Evolutionary conservation across 495 filamentous ascomycete species (phyloP).

Genomic region (Talaromyces nanjingensis): DNA sequence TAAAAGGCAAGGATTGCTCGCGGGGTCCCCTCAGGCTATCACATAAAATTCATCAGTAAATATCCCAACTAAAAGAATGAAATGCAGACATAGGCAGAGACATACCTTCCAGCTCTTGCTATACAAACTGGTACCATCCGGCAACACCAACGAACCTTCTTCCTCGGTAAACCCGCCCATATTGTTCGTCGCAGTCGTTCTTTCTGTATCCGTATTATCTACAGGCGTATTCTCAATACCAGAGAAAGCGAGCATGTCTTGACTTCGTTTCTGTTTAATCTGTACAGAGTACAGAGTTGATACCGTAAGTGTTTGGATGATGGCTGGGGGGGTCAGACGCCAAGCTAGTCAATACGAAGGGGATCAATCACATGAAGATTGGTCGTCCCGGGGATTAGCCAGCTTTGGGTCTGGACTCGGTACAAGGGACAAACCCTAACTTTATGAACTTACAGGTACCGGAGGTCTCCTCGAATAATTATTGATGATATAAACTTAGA

Average conservation of each 20-base stretch:
- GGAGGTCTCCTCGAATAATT: background rate
- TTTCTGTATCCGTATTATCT: background rate
- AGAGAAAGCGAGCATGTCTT: slow-evolving; percentile 7
- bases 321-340: background rate
- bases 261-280: background rate
- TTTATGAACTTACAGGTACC: background rate
- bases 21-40: slow-evolving; percentile 38
- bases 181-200: background rate
- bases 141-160: slow-evolving; percentile 27
- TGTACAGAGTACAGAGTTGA: background rate
- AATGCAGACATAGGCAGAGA: slow-evolving; percentile 14
- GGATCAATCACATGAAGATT: background rate
- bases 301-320: background rate
- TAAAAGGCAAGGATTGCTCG: slow-evolving; percentile 69
- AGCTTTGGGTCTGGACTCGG: background rate
- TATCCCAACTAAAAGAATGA: background rate
- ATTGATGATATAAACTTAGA: background rate
- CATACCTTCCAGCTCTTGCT: slow-evolving; percentile 82
- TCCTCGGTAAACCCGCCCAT: slow-evolving; percentile 16
- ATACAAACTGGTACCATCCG: slow-evolving; percentile 58
- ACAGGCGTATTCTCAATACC: slow-evolving; percentile 1
- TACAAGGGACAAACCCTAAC: background rate
- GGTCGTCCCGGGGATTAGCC: background rate
- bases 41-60: background rate
- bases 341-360: background rate